Evolutionary conservation across 768 basidiomycete species (phyloP), one percentile per base, ranked within the genome.

Genomic region (Pisolithus microcarpus): DNA sequence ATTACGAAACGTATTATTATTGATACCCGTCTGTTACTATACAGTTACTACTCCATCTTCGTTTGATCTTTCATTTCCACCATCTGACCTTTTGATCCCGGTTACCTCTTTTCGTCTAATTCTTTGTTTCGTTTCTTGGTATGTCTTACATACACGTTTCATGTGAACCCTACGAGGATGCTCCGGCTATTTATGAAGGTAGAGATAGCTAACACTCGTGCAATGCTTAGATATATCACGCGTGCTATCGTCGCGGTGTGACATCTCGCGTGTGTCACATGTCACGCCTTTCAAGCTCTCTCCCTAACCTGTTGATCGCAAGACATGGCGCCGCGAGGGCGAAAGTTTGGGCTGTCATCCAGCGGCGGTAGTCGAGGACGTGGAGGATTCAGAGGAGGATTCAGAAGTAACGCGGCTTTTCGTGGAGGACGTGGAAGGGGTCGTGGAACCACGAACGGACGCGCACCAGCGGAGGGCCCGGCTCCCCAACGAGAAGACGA

Each of bases 401-500:
- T 58, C 49, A 55, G 73, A 45, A 65, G 66, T 9, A 57, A 62
- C 21, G 58, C 62, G 1, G 59, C 60, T 18, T 74, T 68, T 50
- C 68, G 82, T 46, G 76, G 80, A 15, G 72, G 82, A 30, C 76
- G 76, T 30, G 69, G 72, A 30, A 65, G 78, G 54, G 78, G 64
- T 4, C 61, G 70, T 15, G 66, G 70, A 19, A 57, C 63, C 30
- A 59, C 67, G 26, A 60, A 69, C 46, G 54, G 54, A 30, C 55
- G 48, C 43, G 66, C 66, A 43, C 68, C 63, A 24, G 74, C 70
- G 45, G 80, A 81, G 31, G 68, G 75, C 19, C 68, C 70, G 19
- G 77, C 72, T 18, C 81, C 81, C 5, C 76, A 78, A 62, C 78
- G 90, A 55, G 91, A 91, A 64, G 92, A 95, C 54, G 94, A 97